Percentiles rank a stretch among this genome's conserved stretches.
Conservation (phyloP, 441 rosid genomes). For the Euphorbia schlechtendalii region DNA sequence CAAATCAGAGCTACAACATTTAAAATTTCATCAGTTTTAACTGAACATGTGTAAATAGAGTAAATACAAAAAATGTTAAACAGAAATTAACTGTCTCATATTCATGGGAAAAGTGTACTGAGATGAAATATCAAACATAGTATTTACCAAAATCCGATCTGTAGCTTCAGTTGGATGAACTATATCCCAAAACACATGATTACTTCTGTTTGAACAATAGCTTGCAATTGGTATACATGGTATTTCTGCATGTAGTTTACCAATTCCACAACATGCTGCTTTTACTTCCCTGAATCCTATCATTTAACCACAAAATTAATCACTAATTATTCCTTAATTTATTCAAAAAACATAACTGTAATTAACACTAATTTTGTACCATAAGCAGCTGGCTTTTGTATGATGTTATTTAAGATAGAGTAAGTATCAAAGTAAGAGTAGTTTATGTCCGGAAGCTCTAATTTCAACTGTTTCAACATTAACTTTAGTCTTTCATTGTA, state of each 20-base stretch:
- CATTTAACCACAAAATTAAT: background rate
- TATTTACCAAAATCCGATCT: slow-evolving; percentile 30
- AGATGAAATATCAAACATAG: slow-evolving; percentile 31
- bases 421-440: slow-evolving; percentile 54
- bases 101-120: slow-evolving; percentile 31
- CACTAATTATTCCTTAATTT: too few species aligned
- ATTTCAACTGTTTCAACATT: slow-evolving; percentile 36
- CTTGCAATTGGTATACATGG: slow-evolving; percentile 54
- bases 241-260: slow-evolving; percentile 43
- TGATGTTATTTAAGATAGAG: slow-evolving; percentile 28
- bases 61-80: background rate
- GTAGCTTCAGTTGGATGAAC: slow-evolving; percentile 52
- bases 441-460: slow-evolving; percentile 34
- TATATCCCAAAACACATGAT: slow-evolving; percentile 71
- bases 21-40: too few species aligned
- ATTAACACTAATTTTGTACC: slow-evolving; percentile 44
- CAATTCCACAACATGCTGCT: slow-evolving; percentile 82
- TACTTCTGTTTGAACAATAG: slow-evolving; percentile 54
- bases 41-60: too few species aligned
- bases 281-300: slow-evolving; percentile 54
- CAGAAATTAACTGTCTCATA: slow-evolving; percentile 31
- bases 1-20: too few species aligned
- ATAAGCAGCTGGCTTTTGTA: slow-evolving; percentile 39
- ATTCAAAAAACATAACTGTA: too few species aligned
- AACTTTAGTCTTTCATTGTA: slow-evolving; percentile 39